Conservation (phyloP, 306 rosid species). For the Lathyrus tuberosus region DNA sequence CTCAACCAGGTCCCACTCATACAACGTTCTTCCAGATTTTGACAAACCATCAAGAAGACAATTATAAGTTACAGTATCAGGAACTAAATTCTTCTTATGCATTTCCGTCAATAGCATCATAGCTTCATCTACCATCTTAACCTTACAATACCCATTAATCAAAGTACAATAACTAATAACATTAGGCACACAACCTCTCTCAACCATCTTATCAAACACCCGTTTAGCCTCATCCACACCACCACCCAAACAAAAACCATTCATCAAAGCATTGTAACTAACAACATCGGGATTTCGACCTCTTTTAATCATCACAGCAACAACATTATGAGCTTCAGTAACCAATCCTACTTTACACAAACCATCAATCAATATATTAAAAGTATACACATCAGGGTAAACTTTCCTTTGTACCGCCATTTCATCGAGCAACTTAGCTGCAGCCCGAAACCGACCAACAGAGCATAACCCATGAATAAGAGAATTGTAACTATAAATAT, state of each 20-base stretch:
- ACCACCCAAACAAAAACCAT: slow-evolving; percentile 39
- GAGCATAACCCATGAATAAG: slow-evolving; percentile 41
- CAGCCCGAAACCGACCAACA: slow-evolving; percentile 33
- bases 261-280: slow-evolving; percentile 45
- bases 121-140: slow-evolving; percentile 44
- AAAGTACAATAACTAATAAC: slow-evolving; percentile 44
- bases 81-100: slow-evolving; percentile 41
- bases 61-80: slow-evolving; percentile 42
- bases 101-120: slow-evolving; percentile 34
- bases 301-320: slow-evolving; percentile 42
- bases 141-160: slow-evolving; percentile 44
- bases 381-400: slow-evolving; percentile 43
- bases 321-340: slow-evolving; percentile 30
- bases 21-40: slow-evolving; percentile 34
- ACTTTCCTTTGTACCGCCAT: slow-evolving; percentile 5
- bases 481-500: slow-evolving; percentile 43
- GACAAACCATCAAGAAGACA: slow-evolving; percentile 45
- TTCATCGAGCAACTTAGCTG: slow-evolving; percentile 41
- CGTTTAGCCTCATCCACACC: slow-evolving; percentile 14
- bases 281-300: slow-evolving; percentile 36
- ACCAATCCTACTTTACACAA: slow-evolving; percentile 42
- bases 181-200: slow-evolving; percentile 5
- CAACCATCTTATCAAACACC: slow-evolving; percentile 40
- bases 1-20: slow-evolving; percentile 38
- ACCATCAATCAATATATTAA: slow-evolving; percentile 43